Base-by-base conservation (phyloP, 2,329 filamentous ascomycete genomes). In the Talaromyces sp. region DNA sequence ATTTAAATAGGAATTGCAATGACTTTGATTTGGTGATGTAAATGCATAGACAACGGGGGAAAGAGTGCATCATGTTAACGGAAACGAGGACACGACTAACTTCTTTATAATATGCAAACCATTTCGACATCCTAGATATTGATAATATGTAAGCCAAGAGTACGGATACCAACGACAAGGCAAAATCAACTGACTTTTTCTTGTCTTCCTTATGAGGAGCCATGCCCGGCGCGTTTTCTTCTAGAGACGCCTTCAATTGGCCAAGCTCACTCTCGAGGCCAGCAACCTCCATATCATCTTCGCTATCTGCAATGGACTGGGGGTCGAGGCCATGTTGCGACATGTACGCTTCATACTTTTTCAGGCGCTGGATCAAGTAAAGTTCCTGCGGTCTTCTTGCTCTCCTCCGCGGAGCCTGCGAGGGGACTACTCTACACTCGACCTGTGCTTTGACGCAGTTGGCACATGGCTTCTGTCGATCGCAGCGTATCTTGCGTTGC, bases 401-500 rank as follows among this genome's bases (percentile, higher is more conserved):
- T 80, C 69, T 86, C 79, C 70, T 84, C 75, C 65, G 57, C 77
- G 68, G 85, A 79, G 64, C 85, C 76, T 72, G 68, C 1, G 72
- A 65, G 0, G 75, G 72, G 1, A 77, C 73, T 6, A 81, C 67
- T 27, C 36, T 63, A 63, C 77, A 91, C 67, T 89, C 84, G 28
- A 83, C 82, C 33, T 81, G 78, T 61, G 85, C 82, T 75, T 85
- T 88, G 72, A 85, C 79, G 70, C 88, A 90, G 75, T 89, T 88
- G 69, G 83, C 80, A 70, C 89, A 91, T 30, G 88, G 88, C 73
- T 87, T 87, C 68, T 83, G 85, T 75, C 87, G 88, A 74, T 90
- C 86, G 74, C 89, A 91, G 62, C 87, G 86, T 55, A 91, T 84
- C 72, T 91, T 91, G 62, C 88, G 84, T 71, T 89, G 87, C 72